Percentiles rank a stretch among this genome's conserved stretches.
Evolutionary conservation across 768 basidiomycete genomes (phyloP).

Genomic region (Tulasnella sp.): DNA sequence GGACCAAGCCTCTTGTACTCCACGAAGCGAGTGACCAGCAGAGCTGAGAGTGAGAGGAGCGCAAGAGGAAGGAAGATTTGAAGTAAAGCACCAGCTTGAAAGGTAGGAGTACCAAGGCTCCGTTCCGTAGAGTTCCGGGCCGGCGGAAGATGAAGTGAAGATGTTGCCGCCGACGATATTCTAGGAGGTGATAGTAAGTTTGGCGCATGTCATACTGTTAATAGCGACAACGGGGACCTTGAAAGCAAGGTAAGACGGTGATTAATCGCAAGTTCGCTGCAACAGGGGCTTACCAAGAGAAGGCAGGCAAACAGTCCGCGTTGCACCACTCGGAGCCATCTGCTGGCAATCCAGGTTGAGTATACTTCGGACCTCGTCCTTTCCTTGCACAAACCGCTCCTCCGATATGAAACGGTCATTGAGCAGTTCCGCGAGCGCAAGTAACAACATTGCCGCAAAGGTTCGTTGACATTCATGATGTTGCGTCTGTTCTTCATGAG

Average conservation of each 20-base stretch:
- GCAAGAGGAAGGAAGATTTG: slow-evolving; percentile 83
- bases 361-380: slow-evolving; percentile 55
- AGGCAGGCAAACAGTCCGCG: slow-evolving; percentile 56
- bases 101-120: slow-evolving; percentile 85
- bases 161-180: slow-evolving; percentile 94
- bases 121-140: slow-evolving; percentile 92
- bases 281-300: slow-evolving; percentile 53
- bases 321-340: slow-evolving; percentile 56
- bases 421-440: slow-evolving; percentile 79
- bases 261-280: not conserved
- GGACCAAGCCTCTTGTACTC: slow-evolving; percentile 65
- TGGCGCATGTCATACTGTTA: slow-evolving; percentile 85
- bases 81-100: slow-evolving; percentile 90
- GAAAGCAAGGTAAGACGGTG: slow-evolving; percentile 20
- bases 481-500: not conserved
- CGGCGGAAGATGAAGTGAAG: slow-evolving; percentile 70
- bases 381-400: slow-evolving; percentile 75
- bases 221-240: slow-evolving; percentile 81
- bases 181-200: slow-evolving; percentile 75
- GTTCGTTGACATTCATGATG: slow-evolving; percentile 45
- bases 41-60: slow-evolving; percentile 71
- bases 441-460: slow-evolving; percentile 60
- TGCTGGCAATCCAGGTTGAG: slow-evolving; percentile 54
- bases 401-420: slow-evolving; percentile 98
- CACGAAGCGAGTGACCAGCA: slow-evolving; percentile 67